Conservation (phyloP, 768 basidiomycete genomes). For the Neoboletus subvelutipes region DNA sequence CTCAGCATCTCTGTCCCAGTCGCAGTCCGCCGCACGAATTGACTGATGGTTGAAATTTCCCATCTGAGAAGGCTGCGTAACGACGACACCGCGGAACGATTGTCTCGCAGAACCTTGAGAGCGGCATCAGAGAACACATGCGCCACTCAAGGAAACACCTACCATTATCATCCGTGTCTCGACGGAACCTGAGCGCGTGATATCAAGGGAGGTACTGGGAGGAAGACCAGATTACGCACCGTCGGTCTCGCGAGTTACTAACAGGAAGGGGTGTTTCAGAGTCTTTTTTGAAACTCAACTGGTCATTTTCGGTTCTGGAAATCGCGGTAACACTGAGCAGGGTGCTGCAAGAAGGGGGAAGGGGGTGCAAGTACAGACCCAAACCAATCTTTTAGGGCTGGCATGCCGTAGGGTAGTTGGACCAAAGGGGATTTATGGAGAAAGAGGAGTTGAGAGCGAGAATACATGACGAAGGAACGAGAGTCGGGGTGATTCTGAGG, state of each 20-base stretch:
- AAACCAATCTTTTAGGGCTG: conserved; percentile 83
- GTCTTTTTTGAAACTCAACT: conserved; percentile 54
- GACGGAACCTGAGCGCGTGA: conserved; percentile 55
- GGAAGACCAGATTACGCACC: conserved; percentile 41
- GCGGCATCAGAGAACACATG: conserved; percentile 4
- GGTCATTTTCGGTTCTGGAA: conserved; percentile 48
- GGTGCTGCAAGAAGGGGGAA: conserved; percentile 4
- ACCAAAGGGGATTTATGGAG: conserved; percentile 78
- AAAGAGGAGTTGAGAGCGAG: conserved; percentile 63
- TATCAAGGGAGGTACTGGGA: conserved; percentile 6
- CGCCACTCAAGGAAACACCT: conserved; percentile 19
- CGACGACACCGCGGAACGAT: conserved; percentile 58
- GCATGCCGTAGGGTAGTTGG: conserved; percentile 70
- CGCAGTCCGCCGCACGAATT: conserved; percentile 63
- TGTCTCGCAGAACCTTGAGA: conserved; percentile 57
- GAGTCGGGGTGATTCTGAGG: conserved; percentile 23
- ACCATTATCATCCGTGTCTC: conserved; percentile 77
- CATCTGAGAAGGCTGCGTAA: conserved; percentile 88
- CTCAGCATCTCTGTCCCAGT: conserved; percentile 45
- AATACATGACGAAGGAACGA: conserved; percentile 62
- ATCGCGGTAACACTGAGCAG: conserved; percentile 24
- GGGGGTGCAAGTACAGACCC: conserved; percentile 52
- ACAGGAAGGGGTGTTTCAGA: conserved; percentile 50
- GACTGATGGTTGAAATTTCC: conserved; percentile 91
- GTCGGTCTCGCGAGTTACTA: conserved; percentile 60